phyloP scores from a whole-genome alignment of 495 filamentous ascomycete species.

The Geoglossum glabrum region DNA sequence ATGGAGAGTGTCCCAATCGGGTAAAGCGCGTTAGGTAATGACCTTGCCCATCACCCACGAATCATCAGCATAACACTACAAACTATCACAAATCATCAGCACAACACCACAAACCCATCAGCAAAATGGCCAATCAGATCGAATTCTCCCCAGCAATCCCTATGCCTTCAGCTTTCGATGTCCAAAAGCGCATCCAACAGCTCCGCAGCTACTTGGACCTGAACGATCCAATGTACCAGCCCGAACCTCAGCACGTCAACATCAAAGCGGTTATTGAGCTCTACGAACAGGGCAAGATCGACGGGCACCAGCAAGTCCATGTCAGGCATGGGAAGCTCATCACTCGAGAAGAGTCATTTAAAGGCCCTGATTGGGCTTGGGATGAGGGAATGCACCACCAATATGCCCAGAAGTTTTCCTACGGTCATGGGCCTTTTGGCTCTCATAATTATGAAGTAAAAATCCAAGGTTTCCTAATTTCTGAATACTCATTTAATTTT shows the following conservation, averaged over 20 bases:
- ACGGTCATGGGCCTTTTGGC: neutral
- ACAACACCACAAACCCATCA: too few species aligned
- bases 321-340: neutral
- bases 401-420: neutral
- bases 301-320: neutral
- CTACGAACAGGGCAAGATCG: neutral
- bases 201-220: neutral
- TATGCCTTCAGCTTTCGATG: neutral
- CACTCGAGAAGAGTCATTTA: neutral
- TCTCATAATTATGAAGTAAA: neutral
- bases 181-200: neutral
- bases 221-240: neutral
- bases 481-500: too few species aligned
- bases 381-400: neutral
- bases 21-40: neutral
- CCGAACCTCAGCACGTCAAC: neutral
- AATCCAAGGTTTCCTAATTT: neutral
- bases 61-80: too few species aligned
- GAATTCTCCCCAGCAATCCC: neutral
- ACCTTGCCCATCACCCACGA: neutral
- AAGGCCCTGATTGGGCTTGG: neutral
- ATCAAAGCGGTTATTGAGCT: neutral
- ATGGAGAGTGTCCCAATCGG: neutral
- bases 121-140: neutral
- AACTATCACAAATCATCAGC: too few species aligned